These are phyloP conservation scores for Vitis rupestris DNA, from an alignment of 164 flowering plant species.

Conservation along the genomic window DNA sequence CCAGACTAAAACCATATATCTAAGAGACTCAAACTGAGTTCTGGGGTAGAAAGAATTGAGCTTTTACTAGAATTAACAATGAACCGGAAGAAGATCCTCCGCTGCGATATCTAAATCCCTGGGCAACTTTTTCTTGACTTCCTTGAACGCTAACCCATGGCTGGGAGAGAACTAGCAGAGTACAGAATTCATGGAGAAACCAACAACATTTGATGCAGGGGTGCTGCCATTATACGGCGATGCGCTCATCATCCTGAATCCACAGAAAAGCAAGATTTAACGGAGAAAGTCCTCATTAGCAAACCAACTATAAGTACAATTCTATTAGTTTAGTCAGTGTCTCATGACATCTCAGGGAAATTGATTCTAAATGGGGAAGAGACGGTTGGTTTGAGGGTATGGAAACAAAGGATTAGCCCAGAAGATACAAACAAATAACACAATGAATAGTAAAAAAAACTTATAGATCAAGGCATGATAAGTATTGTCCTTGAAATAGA, in stretches of 20 bases:
- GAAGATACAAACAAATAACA: no score
- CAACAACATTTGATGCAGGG: slow-evolving; percentile 8
- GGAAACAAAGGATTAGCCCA: no score
- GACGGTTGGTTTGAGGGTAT: no score
- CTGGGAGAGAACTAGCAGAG: slow-evolving; percentile 3
- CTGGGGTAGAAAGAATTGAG: slow-evolving; percentile 12
- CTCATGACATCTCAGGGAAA: no score
- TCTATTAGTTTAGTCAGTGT: not conserved
- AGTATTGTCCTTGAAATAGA: no score
- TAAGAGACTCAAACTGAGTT: not conserved
- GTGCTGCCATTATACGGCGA: slow-evolving; percentile 21
- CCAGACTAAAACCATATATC: not conserved
- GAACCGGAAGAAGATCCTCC: not conserved
- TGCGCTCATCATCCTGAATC: slow-evolving; percentile 17
- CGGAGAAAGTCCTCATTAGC: no score
- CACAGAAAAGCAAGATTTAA: not conserved
- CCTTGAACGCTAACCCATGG: not conserved
- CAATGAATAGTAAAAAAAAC: no score
- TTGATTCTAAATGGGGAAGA: no score
- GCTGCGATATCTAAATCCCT: not conserved
- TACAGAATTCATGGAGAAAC: slow-evolving; percentile 4
- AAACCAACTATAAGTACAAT: not conserved
- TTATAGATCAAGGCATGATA: no score
- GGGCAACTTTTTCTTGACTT: not conserved
- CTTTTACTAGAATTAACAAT: slow-evolving; percentile 1